phyloP scores from a whole-genome alignment of 768 basidiomycete species.

The Lactifluus hygrophoroides region DNA sequence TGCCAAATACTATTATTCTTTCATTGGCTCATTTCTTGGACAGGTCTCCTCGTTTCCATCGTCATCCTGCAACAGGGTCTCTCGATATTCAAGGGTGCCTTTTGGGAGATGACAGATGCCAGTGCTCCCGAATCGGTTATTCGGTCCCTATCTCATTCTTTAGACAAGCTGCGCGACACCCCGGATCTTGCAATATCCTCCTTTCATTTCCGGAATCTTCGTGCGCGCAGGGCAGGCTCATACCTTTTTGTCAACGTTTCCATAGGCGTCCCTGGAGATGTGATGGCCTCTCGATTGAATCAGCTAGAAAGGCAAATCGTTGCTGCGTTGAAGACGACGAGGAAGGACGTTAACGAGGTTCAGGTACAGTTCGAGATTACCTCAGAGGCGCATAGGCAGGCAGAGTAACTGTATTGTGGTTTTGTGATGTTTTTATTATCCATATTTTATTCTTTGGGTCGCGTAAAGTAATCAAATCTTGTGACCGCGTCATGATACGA shows the following conservation, averaged over 20 bases:
- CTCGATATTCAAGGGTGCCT: constrained; percentile 54
- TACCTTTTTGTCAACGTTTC: constrained; percentile 76
- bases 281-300: constrained; percentile 51
- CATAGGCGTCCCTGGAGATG: constrained; percentile 52
- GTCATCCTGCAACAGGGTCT: constrained; percentile 80
- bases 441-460: not conserved
- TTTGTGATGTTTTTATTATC: not conserved
- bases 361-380: constrained; percentile 5
- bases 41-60: constrained; percentile 81
- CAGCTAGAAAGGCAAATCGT: constrained; percentile 56
- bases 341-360: constrained; percentile 67
- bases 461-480: not conserved
- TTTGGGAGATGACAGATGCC: constrained; percentile 78
- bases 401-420: no score
- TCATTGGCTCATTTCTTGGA: not conserved
- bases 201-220: constrained; percentile 46
- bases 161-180: constrained; percentile 11
- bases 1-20: not conserved
- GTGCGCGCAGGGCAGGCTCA: constrained; percentile 73
- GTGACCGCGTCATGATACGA: not conserved
- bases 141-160: constrained; percentile 47
- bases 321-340: constrained; percentile 41
- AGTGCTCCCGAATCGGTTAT: constrained; percentile 50
- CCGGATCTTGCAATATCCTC: not conserved
- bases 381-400: not conserved